These are phyloP conservation scores for Fomitopsis palustris DNA, from an alignment of 1,284 basidiomycete species.

Conservation along the genomic window DNA sequence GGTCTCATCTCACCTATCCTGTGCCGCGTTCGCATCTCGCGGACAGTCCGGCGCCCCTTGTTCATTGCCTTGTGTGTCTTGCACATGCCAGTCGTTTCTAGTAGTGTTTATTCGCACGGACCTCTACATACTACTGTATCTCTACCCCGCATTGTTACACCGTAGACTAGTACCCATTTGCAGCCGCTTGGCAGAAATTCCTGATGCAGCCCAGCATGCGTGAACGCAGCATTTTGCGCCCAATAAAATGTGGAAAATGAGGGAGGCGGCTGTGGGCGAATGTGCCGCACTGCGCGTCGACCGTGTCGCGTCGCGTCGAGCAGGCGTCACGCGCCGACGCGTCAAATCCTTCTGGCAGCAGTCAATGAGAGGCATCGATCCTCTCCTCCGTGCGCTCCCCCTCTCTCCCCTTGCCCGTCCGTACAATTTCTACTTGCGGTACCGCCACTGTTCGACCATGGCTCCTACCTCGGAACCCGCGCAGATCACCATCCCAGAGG, in stretches of 20 bases:
- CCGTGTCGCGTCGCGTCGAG: conserved; percentile 1
- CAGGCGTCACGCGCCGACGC: conserved; percentile 49
- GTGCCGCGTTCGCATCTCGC: conserved; percentile 38
- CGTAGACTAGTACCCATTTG: neutral
- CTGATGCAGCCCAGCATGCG: no score
- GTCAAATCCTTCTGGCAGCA: conserved; percentile 54
- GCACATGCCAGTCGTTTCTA: conserved; percentile 21
- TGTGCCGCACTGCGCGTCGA: no score
- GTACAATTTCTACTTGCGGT: conserved; percentile 57
- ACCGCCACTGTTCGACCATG: conserved; percentile 13
- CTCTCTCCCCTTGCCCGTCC: conserved; percentile 74
- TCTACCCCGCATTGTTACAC: neutral
- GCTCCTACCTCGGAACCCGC: conserved; percentile 8
- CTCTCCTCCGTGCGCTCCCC: conserved; percentile 70
- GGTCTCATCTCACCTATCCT: conserved; percentile 50
- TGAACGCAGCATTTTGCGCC: no score
- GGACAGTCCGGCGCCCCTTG: conserved; percentile 42
- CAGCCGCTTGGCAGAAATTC: neutral
- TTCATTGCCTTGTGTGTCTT: conserved; percentile 29
- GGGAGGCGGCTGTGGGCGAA: no score
- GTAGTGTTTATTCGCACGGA: conserved; percentile 32
- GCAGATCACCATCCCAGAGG: conserved; percentile 58
- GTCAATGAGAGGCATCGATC: conserved; percentile 81
- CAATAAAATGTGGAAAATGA: no score
- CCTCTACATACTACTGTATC: conserved; percentile 10